A percentile compares a stretch with the other conserved stretches of the same genome.
Conservation (phyloP, 345 rosid genomes). For the Lenwebbia sp. region DNA sequence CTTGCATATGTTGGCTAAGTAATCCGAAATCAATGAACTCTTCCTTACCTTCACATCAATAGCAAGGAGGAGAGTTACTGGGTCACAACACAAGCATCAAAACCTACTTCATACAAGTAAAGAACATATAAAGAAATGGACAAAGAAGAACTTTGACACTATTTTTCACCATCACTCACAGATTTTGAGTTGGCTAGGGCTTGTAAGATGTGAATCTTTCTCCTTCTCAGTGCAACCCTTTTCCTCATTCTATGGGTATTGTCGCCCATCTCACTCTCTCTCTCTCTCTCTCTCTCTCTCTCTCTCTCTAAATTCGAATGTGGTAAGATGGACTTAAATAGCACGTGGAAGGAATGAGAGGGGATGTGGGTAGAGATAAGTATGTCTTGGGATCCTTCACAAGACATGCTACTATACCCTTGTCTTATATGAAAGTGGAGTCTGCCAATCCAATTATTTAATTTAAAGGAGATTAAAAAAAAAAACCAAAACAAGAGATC, state of each 20-base stretch:
- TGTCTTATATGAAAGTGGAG: conserved; percentile 22
- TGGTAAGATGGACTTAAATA: conserved; percentile 15
- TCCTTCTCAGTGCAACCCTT: conserved; percentile 21
- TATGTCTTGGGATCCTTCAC: conserved; percentile 28
- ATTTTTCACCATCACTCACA: conserved; percentile 12
- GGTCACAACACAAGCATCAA: neutral
- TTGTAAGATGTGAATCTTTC: conserved; percentile 39
- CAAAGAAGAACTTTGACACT: neutral
- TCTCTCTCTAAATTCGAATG: neutral
- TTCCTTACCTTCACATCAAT: conserved; percentile 25
- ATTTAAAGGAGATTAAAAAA: neutral
- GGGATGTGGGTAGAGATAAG: neutral
- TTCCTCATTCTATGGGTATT: conserved; percentile 21
- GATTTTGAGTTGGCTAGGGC: conserved; percentile 34
- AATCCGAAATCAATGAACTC: conserved; percentile 25
- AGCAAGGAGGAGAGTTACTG: neutral
- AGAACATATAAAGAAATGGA: neutral
- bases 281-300: conserved; percentile 2
- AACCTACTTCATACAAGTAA: neutral
- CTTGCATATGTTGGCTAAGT: conserved; percentile 37
- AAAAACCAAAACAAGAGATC: neutral
- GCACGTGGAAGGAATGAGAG: conserved; percentile 3
- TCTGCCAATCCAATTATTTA: neutral
- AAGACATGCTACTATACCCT: conserved; percentile 4
- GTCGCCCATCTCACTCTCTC: conserved; percentile 25